Percentiles rank a stretch among this genome's conserved stretches.
These are phyloP conservation scores for Camelina laxa DNA, from an alignment of 345 rosid genomes.

Conservation along the genomic window DNA sequence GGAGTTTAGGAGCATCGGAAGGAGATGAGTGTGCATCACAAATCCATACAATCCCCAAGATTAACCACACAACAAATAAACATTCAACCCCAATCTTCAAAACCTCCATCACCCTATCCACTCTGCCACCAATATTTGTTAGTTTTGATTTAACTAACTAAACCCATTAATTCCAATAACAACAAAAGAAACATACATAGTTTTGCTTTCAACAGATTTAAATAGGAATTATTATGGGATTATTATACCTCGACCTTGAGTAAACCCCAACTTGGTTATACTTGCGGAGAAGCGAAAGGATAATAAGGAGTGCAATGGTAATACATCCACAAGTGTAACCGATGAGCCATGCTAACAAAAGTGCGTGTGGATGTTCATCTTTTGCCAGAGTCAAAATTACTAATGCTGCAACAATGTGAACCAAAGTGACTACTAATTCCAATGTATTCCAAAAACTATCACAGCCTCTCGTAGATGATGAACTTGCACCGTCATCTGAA, in stretches of 20 bases:
- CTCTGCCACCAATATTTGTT: conserved; percentile 25
- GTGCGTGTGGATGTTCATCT: conserved; percentile 29
- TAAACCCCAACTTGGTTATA: neutral
- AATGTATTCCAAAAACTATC: neutral
- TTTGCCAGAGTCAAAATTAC: conserved; percentile 11
- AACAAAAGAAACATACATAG: neutral
- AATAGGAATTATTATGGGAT: neutral
- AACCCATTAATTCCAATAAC: neutral
- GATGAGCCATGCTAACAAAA: conserved; percentile 24
- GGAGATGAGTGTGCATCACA: conserved; percentile 21
- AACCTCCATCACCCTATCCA: neutral
- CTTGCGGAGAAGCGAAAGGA: neutral
- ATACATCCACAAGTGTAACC: conserved; percentile 31
- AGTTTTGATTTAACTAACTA: neutral
- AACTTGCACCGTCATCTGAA: neutral
- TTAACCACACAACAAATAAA: conserved; percentile 23
- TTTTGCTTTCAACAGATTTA: neutral
- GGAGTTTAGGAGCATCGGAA: conserved; percentile 21
- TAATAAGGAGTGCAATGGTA: neutral
- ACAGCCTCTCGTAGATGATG: conserved; percentile 7
- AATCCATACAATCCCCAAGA: conserved; percentile 18
- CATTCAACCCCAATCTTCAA: conserved; percentile 16
- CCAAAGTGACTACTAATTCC: conserved; percentile 11
- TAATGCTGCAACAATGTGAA: conserved; percentile 27
- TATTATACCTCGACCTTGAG: conserved; percentile 12